Base-by-base conservation (phyloP, 306 rosid genomes). In the Lotus japonicus region DNA sequence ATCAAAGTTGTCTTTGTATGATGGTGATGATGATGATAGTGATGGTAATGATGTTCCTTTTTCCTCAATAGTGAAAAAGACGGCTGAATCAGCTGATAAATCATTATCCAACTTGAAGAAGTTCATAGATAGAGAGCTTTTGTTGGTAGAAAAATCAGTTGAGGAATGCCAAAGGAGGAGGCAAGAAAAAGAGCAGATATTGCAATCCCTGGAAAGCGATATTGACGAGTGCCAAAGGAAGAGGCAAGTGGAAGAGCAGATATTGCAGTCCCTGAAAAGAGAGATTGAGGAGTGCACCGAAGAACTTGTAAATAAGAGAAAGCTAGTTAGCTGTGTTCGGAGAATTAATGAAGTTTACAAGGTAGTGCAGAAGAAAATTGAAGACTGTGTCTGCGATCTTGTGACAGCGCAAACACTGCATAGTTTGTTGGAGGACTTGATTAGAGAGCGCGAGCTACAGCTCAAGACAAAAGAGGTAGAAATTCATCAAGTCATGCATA, bases 221-320 rank as follows among this genome's bases (percentile, higher is more conserved):
- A 57, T 80, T n/a, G n/a, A n/a, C n/a, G n/a, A n/a, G n/a, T 21
- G 26, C 26, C 26, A 21, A 21, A 21, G 26, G 26, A 21, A 21
- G 26, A 21, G 26, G 26, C 26, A 21, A 21, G 26, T 21, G 3
- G 26, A 21, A 21, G 26, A 21, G 26, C 26, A 21, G 26, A 21
- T 1, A 21, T 21, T 21, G 26, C 26, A 21, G 2, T 21, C 26
- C 26, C 3, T 21, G 26, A 3, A 21, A 21, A 21, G 26, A 21
- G 26, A 21, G 1, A 21, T 21, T 15, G 77, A 70, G 52, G 55
- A 61, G 77, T 46, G 21, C 4, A 41, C 80, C 62, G 52, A 45
- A 63, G 80, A 82, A 56, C 80, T 80, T 66, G 78, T 43, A n/a
- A 39, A 52, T 28, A 85, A 71, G 71, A 80, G 68, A 56, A 58